phyloP scores from a whole-genome alignment of 257 asterid species.

The Solanum chilense region DNA sequence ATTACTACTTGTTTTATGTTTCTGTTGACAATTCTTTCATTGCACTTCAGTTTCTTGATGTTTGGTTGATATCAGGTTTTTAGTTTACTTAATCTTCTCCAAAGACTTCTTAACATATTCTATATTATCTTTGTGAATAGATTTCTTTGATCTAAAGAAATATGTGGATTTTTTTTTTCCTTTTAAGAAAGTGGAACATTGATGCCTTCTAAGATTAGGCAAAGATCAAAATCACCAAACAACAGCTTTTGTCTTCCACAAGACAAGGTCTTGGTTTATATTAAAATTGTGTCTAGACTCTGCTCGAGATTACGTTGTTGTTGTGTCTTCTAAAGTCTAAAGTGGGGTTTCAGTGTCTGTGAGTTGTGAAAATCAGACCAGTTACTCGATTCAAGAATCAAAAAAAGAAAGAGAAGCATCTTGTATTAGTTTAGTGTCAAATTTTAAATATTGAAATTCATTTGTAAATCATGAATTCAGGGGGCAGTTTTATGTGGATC shows the following conservation, averaged over 20 bases:
- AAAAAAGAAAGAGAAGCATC: background rate
- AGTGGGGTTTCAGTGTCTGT: background rate
- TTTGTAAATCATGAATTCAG: background rate
- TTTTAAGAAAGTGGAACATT: background rate
- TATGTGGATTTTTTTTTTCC: background rate
- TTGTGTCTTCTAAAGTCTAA: background rate
- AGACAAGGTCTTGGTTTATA: constrained; percentile 16
- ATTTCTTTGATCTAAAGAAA: constrained; percentile 23
- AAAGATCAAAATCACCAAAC: constrained; percentile 17
- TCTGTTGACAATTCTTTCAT: background rate
- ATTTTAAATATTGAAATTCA: background rate
- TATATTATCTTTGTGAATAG: background rate
- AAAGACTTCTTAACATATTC: background rate
- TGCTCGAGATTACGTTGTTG: background rate
- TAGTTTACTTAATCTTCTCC: background rate
- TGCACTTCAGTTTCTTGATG: background rate
- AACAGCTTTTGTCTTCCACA: constrained; percentile 28
- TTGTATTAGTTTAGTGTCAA: background rate
- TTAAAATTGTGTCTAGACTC: background rate
- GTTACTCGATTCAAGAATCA: background rate
- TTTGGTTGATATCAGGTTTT: background rate
- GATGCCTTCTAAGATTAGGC: constrained; percentile 34
- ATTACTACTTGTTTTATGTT: background rate
- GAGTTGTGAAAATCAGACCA: background rate
- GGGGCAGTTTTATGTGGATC: background rate